These are phyloP conservation scores for Beauveria caledonica DNA, from an alignment of 2,329 filamentous ascomycete species.

Conservation along the genomic window DNA sequence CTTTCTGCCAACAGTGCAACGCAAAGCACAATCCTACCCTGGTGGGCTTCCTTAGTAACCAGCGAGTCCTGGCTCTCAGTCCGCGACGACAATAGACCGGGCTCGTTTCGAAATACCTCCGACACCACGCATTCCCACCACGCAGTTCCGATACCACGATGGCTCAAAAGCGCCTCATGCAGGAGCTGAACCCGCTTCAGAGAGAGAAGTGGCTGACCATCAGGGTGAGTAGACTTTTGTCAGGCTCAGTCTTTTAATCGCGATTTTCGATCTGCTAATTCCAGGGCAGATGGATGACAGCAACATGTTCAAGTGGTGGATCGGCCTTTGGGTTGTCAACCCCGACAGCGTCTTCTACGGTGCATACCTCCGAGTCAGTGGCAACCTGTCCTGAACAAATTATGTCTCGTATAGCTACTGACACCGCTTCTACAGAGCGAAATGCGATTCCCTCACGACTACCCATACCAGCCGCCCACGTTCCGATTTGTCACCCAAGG, in stretches of 20 bases:
- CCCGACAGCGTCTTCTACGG: conserved; percentile 86
- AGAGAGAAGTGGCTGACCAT: conserved; percentile 95
- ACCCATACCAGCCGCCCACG: conserved; percentile 80
- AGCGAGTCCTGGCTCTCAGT: not conserved
- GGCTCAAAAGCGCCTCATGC: conserved; percentile 72
- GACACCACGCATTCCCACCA: not conserved
- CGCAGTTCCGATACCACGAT: conserved; percentile 20
- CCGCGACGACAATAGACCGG: not conserved
- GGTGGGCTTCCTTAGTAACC: not conserved
- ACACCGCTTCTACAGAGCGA: conserved; percentile 46
- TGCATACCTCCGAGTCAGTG: conserved; percentile 69
- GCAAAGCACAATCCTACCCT: not conserved
- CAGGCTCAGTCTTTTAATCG: not conserved
- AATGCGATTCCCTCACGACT: conserved; percentile 82
- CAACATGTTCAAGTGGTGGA: conserved; percentile 81
- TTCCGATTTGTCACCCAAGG: conserved; percentile 72
- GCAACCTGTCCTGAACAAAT: not conserved
- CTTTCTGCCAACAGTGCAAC: not conserved
- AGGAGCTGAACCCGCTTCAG: conserved; percentile 70
- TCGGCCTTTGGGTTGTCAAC: conserved; percentile 89
- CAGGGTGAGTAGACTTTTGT: conserved; percentile 49
- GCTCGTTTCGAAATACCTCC: not conserved
- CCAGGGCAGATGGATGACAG: conserved; percentile 57
- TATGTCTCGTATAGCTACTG: not conserved
- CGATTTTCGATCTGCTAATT: not conserved